These are phyloP conservation scores for Pichia ethanolica DNA, from an alignment of 805 yeast genomes.

Conservation along the genomic window DNA sequence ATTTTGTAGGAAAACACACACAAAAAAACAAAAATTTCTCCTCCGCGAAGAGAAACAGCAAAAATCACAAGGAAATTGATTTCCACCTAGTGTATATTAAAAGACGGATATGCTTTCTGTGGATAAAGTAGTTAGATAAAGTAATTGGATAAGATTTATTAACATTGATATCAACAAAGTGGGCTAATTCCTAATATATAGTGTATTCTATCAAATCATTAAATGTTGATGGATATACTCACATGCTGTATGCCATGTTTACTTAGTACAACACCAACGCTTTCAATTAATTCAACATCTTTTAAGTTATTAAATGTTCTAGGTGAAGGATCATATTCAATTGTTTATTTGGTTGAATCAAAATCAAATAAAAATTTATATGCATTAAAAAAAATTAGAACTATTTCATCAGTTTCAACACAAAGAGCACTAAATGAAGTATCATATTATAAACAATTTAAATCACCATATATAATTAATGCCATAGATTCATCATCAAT, in stretches of 20 bases:
- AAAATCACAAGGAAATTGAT: too few relatives aligned
- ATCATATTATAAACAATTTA: slow-evolving; percentile 64
- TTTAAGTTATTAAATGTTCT: slow-evolving; percentile 63
- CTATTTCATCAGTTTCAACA: slow-evolving; percentile 47
- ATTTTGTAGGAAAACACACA: too few relatives aligned
- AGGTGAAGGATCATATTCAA: slow-evolving; percentile 88
- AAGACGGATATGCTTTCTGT: too few relatives aligned
- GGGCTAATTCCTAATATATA: too few relatives aligned
- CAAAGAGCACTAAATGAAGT: slow-evolving; percentile 71
- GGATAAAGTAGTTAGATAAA: too few relatives aligned
- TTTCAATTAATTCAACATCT: slow-evolving; percentile 52
- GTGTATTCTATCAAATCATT: too few relatives aligned
- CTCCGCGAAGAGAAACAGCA: too few relatives aligned
- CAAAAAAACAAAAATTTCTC: too few relatives aligned
- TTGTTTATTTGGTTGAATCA: slow-evolving; percentile 68
- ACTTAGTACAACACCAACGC: slow-evolving; percentile 38
- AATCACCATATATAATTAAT: slow-evolving; percentile 57
- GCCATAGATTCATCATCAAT: slow-evolving; percentile 64
- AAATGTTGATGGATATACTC: slow-evolving; percentile 6
- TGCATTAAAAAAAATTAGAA: slow-evolving; percentile 81
- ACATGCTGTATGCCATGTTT: slow-evolving; percentile 39
- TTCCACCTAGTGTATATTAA: too few relatives aligned
- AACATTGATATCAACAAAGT: too few relatives aligned
- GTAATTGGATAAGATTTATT: too few relatives aligned
- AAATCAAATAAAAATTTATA: slow-evolving; percentile 36